Conservation (phyloP, 1,139 yeast genomes). For the Hyphopichia burtonii region DNA sequence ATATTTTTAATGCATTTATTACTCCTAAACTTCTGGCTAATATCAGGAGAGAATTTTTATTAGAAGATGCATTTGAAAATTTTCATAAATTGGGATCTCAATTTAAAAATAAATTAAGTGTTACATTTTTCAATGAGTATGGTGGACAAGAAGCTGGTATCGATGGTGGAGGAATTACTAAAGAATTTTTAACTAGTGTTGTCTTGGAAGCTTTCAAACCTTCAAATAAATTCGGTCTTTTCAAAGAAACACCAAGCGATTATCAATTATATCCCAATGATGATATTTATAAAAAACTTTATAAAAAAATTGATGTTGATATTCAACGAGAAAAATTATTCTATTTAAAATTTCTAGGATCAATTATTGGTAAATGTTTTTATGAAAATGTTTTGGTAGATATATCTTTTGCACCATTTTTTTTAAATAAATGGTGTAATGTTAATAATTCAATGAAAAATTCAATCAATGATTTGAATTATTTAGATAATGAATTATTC, state of each 20-base stretch:
- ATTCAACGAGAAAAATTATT: conserved; percentile 32
- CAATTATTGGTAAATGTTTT: conserved; percentile 84
- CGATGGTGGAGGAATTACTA: conserved; percentile 96
- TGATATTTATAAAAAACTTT: conserved; percentile 39
- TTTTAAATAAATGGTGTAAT: conserved; percentile 68
- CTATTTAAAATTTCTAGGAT: conserved; percentile 67
- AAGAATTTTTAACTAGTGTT: conserved; percentile 79
- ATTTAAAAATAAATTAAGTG: conserved; percentile 61
- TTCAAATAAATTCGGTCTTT: conserved; percentile 36
- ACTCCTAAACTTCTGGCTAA: conserved; percentile 38
- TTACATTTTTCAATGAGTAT: conserved; percentile 67
- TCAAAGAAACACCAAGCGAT: conserved; percentile 46
- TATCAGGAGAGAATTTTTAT: conserved; percentile 64
- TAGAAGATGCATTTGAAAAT: conserved; percentile 71
- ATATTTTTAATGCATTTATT: conserved; percentile 13
- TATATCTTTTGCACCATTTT: conserved; percentile 83
- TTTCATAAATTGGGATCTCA: conserved; percentile 43
- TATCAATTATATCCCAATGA: conserved; percentile 77
- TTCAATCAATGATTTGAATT: conserved; percentile 76
- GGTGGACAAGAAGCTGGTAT: conserved; percentile 85
- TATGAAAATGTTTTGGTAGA: conserved; percentile 82
- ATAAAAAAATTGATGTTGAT: conserved; percentile 24
- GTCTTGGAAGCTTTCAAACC: conserved; percentile 65
- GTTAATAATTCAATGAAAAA: conserved; percentile 37
- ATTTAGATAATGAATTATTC: conserved; percentile 70